Percentiles rank a stretch among this genome's conserved stretches.
phyloP scores from a whole-genome alignment of 176 grass and related monocot species.

The Oryza meyeriana region DNA sequence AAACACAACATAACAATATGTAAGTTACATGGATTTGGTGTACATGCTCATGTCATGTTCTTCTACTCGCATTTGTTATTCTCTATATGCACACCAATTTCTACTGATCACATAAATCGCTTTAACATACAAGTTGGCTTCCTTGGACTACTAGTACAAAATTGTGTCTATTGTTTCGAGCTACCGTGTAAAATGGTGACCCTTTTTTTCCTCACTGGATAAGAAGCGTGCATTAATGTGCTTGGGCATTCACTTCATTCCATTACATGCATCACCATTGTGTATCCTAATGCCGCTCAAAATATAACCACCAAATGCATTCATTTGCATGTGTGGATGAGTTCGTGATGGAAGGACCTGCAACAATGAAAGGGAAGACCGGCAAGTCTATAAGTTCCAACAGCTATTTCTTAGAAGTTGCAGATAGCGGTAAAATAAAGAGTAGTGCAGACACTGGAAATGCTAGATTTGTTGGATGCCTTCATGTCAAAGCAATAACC shows the following conservation, averaged over 20 bases:
- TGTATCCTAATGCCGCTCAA: constrained; percentile 71
- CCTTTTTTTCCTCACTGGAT: neutral
- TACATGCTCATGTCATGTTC: neutral
- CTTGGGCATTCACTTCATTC: constrained; percentile 24
- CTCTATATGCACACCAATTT: neutral
- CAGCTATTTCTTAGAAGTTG: neutral
- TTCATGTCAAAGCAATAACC: neutral
- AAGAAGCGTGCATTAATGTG: neutral
- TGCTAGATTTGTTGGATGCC: neutral
- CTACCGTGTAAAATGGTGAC: neutral
- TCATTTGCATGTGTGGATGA: constrained; percentile 95
- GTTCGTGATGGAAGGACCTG: constrained; percentile 85
- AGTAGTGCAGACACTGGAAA: neutral
- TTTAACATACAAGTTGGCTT: neutral
- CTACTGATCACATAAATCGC: neutral
- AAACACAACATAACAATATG: neutral
- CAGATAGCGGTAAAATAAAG: neutral
- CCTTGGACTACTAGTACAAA: constrained; percentile 17
- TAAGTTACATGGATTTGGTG: neutral
- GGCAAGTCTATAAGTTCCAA: neutral
- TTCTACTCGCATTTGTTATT: neutral
- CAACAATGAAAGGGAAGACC: neutral
- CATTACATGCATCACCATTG: constrained; percentile 18
- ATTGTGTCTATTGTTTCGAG: neutral
- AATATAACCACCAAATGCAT: constrained; percentile 86